A percentile compares a stretch with the other conserved stretches of the same genome.
Evolutionary conservation across 2,329 filamentous ascomycete species (phyloP).

Genomic region (Ceratocystis cacaofunesta): DNA sequence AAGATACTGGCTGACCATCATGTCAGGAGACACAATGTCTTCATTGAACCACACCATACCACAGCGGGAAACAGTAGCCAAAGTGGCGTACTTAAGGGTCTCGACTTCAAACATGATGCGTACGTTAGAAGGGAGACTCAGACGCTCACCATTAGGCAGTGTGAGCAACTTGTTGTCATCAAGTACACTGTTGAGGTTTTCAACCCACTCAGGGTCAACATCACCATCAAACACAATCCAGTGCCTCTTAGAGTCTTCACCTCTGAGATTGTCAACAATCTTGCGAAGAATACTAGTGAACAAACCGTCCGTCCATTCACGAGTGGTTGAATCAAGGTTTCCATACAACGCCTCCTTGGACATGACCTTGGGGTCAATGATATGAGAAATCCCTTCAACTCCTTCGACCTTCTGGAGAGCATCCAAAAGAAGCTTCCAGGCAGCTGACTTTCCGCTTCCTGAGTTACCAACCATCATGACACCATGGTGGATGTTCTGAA

Average conservation of each 20-base stretch:
- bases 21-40: conserved; percentile 80
- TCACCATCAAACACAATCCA: conserved; percentile 99
- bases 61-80: conserved; percentile 97
- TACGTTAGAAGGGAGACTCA: conserved; percentile 86
- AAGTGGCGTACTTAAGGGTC: conserved; percentile 88
- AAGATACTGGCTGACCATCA: conserved; percentile 89
- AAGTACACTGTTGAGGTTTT: conserved; percentile 97
- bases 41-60: conserved; percentile 99
- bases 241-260: conserved; percentile 89
- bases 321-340: conserved; percentile 86
- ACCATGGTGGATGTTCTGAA: conserved; percentile 94
- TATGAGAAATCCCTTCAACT: conserved; percentile 85
- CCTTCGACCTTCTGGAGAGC: conserved; percentile 83
- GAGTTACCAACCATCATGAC: conserved; percentile 99
- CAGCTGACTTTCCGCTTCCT: conserved; percentile 89
- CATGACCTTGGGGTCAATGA: conserved; percentile 99
- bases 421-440: conserved; percentile 84
- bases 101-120: conserved; percentile 99
- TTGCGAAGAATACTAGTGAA: conserved; percentile 97
- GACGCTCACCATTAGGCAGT: conserved; percentile 90
- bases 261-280: conserved; percentile 96
- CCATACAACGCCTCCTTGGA: conserved; percentile 96
- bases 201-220: conserved; percentile 98
- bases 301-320: conserved; percentile 96
- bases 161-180: conserved; percentile 98